A percentile compares a stretch with the other conserved stretches of the same genome.
Evolutionary conservation across 331 rosid genomes (phyloP).

Genomic region (Rosa hybrid): DNA sequence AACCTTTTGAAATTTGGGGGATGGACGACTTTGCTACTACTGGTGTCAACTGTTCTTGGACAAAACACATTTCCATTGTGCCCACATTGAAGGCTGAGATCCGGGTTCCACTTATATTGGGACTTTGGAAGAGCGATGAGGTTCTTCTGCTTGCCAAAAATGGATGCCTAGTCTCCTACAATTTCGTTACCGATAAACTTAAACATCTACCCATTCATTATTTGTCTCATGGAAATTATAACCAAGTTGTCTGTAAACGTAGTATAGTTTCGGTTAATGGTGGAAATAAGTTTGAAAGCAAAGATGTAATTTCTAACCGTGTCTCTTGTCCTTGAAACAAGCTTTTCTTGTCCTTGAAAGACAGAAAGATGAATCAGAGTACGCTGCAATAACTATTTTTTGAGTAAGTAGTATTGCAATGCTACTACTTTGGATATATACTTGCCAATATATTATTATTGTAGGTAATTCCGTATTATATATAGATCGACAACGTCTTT

Average conservation of each 20-base stretch:
- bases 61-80: neutral
- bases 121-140: slow-evolving; percentile 11
- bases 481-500: no score
- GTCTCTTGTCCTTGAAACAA: neutral
- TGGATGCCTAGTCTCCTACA: neutral
- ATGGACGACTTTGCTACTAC: neutral
- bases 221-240: neutral
- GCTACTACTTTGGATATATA: no score
- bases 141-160: slow-evolving; percentile 5
- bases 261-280: neutral
- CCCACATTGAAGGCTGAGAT: neutral
- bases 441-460: no score
- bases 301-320: neutral
- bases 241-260: slow-evolving; percentile 1
- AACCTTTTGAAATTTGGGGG: neutral
- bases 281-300: neutral
- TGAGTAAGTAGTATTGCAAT: no score
- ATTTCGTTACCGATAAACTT: neutral
- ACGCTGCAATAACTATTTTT: no score
- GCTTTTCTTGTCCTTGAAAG: neutral
- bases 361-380: neutral
- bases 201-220: neutral
- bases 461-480: no score
- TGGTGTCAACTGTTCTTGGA: neutral
- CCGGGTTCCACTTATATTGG: neutral